Evolutionary conservation across 2,329 filamentous ascomycete species (phyloP), one percentile per base, ranked within the genome.

Genomic region (Pyricularia grisea): DNA sequence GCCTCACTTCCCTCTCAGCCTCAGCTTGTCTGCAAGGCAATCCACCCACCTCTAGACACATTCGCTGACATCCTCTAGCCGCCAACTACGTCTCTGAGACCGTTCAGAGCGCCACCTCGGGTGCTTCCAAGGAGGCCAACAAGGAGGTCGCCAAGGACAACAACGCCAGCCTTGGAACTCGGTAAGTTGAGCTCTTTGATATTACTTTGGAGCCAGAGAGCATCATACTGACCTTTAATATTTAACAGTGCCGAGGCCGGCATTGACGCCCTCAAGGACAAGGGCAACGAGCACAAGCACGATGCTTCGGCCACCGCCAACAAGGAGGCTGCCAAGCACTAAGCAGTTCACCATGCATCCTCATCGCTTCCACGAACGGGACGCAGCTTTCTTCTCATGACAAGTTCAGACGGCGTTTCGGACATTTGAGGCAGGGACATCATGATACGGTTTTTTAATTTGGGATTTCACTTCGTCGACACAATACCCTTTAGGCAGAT

Each of bases 61-160:
- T 23, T 17, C 25, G 27, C 60, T 63, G 60, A 63, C 25, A 63
- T 63, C 17, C 11, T 63, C 27, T 28, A 63, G 81, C 82, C 76
- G 84, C 79, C 80, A 87, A 87, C 83, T 87, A 84, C 81, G 85
- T 87, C 79, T 79, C 81, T 70, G 86, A 88, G 82, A 82, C 80
- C 76, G 72, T 86, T 76, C 79, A 84, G 77, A 76, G 79, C 70
- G 78, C 81, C 69, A 78, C 81, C 74, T 55, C 70, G 65, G 67
- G 64, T 50, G 81, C 83, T 71, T 83, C 81, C 77, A 86, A 87
- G 83, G 84, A 87, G 81, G 81, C 79, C 82, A 87, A 88, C 84
- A 87, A 88, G 84, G 76, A 78, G 60, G 76, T 81, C 74, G 86
- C 86, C 76, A 87, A 88, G 81, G 83, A 84, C 77, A 78, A 75